Evolutionary conservation across 495 filamentous ascomycete species (phyloP).

Genomic region (Astrothelium macrocarpum): DNA sequence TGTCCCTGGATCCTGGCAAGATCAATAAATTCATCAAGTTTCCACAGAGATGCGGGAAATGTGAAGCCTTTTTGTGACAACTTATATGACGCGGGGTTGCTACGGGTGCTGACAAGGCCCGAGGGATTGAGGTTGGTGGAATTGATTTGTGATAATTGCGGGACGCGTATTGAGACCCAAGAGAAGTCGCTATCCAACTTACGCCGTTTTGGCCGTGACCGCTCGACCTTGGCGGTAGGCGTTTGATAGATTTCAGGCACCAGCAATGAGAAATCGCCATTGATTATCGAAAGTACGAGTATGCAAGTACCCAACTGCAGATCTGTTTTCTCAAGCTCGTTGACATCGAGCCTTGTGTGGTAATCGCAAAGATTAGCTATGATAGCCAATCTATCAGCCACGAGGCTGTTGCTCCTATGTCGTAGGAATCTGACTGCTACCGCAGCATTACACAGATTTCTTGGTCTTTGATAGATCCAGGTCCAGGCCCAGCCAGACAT

Average conservation of each 20-base stretch:
- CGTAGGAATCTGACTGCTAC: background rate
- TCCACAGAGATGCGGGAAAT: no score
- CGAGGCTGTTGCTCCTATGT: background rate
- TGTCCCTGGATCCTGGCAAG: no score
- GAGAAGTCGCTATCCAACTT: background rate
- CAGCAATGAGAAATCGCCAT: background rate
- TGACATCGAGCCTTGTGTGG: background rate
- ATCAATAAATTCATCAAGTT: no score
- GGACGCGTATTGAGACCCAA: no score
- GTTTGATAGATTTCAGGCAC: background rate
- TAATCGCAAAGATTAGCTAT: background rate
- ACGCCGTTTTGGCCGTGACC: background rate
- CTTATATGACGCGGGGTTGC: no score
- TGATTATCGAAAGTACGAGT: background rate
- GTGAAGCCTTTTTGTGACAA: no score
- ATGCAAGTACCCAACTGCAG: background rate
- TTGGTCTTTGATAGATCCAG: background rate
- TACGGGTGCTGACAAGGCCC: no score
- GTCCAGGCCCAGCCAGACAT: no score
- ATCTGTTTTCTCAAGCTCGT: background rate
- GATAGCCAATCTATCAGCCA: background rate
- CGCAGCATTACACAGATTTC: background rate
- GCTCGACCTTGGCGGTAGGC: background rate
- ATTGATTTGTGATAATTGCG: no score
- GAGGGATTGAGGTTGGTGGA: no score